phyloP scores from a whole-genome alignment of 2,329 filamentous ascomycete genomes.

The Trematosphaeria pertusa region DNA sequence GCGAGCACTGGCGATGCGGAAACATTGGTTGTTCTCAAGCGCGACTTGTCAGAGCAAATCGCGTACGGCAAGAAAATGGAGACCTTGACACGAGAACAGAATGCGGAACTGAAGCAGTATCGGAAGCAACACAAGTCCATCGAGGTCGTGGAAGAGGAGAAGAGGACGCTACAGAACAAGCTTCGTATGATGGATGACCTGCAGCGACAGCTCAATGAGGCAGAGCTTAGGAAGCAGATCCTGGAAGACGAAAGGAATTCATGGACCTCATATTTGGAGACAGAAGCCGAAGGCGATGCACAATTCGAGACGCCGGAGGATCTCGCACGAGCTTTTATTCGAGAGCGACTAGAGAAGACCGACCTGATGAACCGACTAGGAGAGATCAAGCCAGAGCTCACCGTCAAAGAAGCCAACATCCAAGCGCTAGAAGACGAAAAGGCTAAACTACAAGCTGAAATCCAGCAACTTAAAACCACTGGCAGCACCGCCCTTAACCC shows the following conservation, averaged over 20 bases:
- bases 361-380: slow-evolving; percentile 83
- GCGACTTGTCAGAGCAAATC: slow-evolving; percentile 89
- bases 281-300: slow-evolving; percentile 65
- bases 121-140: slow-evolving; percentile 85
- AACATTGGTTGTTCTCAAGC: slow-evolving; percentile 82
- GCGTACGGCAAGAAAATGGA: slow-evolving; percentile 89
- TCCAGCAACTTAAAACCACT: slow-evolving; percentile 71
- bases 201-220: slow-evolving; percentile 78
- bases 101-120: slow-evolving; percentile 79
- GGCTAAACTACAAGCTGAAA: slow-evolving; percentile 66
- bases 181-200: slow-evolving; percentile 76
- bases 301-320: slow-evolving; percentile 90
- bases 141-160: slow-evolving; percentile 94
- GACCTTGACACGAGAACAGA: slow-evolving; percentile 78
- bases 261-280: slow-evolving; percentile 86
- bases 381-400: slow-evolving; percentile 76
- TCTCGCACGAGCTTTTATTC: slow-evolving; percentile 81
- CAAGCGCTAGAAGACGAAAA: slow-evolving; percentile 75
- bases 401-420: slow-evolving; percentile 78
- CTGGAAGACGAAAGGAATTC: slow-evolving; percentile 86
- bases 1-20: slow-evolving; percentile 87
- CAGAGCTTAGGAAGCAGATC: slow-evolving; percentile 80
- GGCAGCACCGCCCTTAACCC: slow-evolving; percentile 45
- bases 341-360: slow-evolving; percentile 80
- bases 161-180: slow-evolving; percentile 79